Evolutionary conservation across 1,284 basidiomycete genomes (phyloP).

Genomic region (Prillingera fragicola): DNA sequence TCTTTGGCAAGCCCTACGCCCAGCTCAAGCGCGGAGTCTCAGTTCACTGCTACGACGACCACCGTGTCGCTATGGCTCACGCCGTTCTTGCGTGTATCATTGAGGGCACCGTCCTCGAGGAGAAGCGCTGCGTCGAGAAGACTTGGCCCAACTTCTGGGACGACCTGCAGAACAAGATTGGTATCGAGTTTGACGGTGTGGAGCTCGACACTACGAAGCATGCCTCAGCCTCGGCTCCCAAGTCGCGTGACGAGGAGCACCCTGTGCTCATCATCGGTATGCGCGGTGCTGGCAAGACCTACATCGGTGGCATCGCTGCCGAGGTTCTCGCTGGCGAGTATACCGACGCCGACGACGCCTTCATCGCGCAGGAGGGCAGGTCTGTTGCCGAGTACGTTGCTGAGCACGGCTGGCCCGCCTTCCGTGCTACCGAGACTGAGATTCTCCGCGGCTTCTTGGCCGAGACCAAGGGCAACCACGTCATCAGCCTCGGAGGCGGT

Average conservation of each 20-base stretch:
- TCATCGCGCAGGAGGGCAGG: conserved; percentile 61
- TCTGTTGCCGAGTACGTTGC: conserved; percentile 73
- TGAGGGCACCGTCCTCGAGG: conserved; percentile 74
- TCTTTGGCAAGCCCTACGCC: conserved; percentile 67
- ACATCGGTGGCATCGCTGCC: conserved; percentile 75
- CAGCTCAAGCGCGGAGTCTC: conserved; percentile 64
- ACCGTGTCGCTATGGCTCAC: conserved; percentile 98
- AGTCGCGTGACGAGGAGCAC: conserved; percentile 41
- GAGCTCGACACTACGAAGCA: conserved; percentile 55
- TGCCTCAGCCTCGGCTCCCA: conserved; percentile 47
- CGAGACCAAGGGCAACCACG: conserved; percentile 58
- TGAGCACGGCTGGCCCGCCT: conserved; percentile 68
- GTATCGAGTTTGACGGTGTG: conserved; percentile 79
- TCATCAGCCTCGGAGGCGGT: conserved; percentile 90
- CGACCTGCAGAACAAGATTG: conserved; percentile 89
- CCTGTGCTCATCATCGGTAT: conserved; percentile 88
- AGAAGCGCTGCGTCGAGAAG: conserved; percentile 98
- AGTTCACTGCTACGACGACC: conserved; percentile 95
- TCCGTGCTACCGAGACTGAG: conserved; percentile 61
- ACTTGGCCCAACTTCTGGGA: conserved; percentile 99
- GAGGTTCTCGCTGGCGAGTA: conserved; percentile 68
- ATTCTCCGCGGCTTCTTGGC: conserved; percentile 60
- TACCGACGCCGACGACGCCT: conserved; percentile 81
- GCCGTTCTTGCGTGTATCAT: conserved; percentile 76
- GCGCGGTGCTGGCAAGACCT: conserved; percentile 94